Evolutionary conservation across 805 yeast genomes (phyloP).

Genomic region (Candida quercuum): DNA sequence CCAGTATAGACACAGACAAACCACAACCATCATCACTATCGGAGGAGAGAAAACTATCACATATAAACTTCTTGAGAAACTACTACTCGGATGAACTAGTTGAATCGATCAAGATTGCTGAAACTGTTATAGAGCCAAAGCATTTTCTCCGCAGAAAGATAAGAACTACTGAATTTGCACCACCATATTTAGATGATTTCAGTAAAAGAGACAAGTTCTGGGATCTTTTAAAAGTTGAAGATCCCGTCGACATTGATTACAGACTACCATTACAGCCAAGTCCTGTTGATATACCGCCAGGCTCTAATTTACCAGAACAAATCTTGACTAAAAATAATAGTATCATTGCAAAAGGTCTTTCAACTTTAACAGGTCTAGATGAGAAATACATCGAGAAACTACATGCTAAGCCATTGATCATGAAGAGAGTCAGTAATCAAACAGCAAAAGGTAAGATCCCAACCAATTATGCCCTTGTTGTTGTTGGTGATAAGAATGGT

Average conservation of each 20-base stretch:
- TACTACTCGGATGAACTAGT: constrained; percentile 81
- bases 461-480: constrained; percentile 75
- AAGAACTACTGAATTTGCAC: constrained; percentile 51
- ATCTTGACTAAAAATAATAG: constrained; percentile 18
- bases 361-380: constrained; percentile 62
- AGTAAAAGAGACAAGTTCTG: constrained; percentile 68
- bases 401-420: constrained; percentile 58
- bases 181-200: constrained; percentile 67
- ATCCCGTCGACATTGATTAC: constrained; percentile 43
- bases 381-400: constrained; percentile 55
- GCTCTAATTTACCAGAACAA: constrained; percentile 29
- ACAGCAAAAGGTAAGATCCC: constrained; percentile 89
- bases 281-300: constrained; percentile 50
- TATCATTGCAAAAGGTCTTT: constrained; percentile 45
- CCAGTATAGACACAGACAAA: neutral
- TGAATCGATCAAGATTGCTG: constrained; percentile 78
- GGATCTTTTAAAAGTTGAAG: constrained; percentile 53
- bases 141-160: constrained; percentile 42
- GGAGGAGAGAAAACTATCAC: constrained; percentile 18
- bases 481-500: constrained; percentile 91
- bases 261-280: constrained; percentile 52
- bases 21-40: constrained; percentile 2
- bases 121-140: constrained; percentile 63
- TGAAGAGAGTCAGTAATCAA: constrained; percentile 84
- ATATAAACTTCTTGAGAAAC: constrained; percentile 43